Conservation (phyloP, 1,139 yeast genomes). For the Hyphopichia pseudoburtonii region DNA sequence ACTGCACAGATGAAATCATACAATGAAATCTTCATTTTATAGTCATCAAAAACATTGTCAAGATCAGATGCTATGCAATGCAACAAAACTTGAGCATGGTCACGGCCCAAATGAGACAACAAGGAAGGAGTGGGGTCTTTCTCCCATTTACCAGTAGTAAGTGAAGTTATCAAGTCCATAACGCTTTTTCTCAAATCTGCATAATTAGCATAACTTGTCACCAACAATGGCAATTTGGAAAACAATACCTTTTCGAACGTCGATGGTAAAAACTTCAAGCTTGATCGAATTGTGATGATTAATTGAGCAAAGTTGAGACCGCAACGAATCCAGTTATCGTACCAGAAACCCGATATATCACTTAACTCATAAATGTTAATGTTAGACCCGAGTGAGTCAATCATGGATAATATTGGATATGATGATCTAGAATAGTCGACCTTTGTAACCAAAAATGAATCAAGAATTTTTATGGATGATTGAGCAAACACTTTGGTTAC, state of each 20-base stretch:
- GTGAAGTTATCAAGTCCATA: slow-evolving; percentile 57
- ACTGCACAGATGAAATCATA: slow-evolving; percentile 77
- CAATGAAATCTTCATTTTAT: slow-evolving; percentile 53
- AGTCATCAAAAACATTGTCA: slow-evolving; percentile 58
- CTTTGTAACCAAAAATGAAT: slow-evolving; percentile 56
- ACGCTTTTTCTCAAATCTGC: slow-evolving; percentile 51
- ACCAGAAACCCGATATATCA: slow-evolving; percentile 44
- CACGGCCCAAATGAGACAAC: slow-evolving; percentile 73
- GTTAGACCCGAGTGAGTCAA: slow-evolving; percentile 47
- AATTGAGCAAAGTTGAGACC: slow-evolving; percentile 42
- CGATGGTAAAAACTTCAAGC: slow-evolving; percentile 52
- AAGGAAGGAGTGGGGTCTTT: slow-evolving; percentile 66
- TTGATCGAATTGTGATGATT: slow-evolving; percentile 55
- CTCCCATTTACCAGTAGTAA: slow-evolving; percentile 64
- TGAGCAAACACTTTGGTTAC: slow-evolving; percentile 51
- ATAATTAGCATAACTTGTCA: slow-evolving; percentile 56
- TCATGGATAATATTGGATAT: slow-evolving; percentile 52
- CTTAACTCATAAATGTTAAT: slow-evolving; percentile 39
- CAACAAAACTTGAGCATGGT: slow-evolving; percentile 59
- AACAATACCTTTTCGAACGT: slow-evolving; percentile 64
- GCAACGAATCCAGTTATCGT: slow-evolving; percentile 42
- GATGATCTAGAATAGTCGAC: slow-evolving; percentile 54
- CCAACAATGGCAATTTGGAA: slow-evolving; percentile 54
- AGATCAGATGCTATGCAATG: slow-evolving; percentile 61
- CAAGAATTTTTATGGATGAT: slow-evolving; percentile 51